Evolutionary conservation across 1,284 basidiomycete genomes (phyloP).

Genomic region (Ustilago cynodontis): DNA sequence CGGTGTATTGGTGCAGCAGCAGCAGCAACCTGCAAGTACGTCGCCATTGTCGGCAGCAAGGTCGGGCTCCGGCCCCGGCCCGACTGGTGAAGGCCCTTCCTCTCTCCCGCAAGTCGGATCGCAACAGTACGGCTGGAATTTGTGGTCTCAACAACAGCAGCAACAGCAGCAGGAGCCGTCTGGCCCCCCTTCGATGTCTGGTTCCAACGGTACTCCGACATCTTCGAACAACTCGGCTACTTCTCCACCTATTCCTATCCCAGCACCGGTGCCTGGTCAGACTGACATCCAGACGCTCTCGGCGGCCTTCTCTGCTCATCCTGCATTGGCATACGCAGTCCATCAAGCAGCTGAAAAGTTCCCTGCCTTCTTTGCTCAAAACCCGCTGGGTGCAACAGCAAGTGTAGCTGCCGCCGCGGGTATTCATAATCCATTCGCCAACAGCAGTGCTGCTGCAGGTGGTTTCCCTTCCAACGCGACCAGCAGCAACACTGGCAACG

Average conservation of each 20-base stretch:
- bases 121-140: constrained; percentile 20
- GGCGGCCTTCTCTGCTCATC: constrained; percentile 45
- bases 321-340: constrained; percentile 44
- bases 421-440: constrained; percentile 34
- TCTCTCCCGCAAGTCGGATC: background rate
- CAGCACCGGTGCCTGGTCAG: background rate
- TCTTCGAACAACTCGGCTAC: constrained; percentile 26
- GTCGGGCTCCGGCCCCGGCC: constrained; percentile 5
- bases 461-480: background rate
- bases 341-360: constrained; percentile 52
- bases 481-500: background rate
- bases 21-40: background rate
- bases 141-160: constrained; percentile 9
- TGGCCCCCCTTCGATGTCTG: constrained; percentile 34
- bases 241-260: constrained; percentile 21
- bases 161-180: constrained; percentile 7
- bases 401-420: constrained; percentile 43
- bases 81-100: background rate
- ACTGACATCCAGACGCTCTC: constrained; percentile 40
- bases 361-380: constrained; percentile 47
- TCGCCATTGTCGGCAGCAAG: constrained; percentile 10
- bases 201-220: constrained; percentile 26
- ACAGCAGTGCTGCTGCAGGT: background rate
- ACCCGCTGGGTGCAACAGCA: constrained; percentile 46
- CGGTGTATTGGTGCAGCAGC: constrained; percentile 20